Evolutionary conservation across 345 rosid species (phyloP), one percentile per base, ranked within the genome.

Genomic region (Aethionema arabicum): DNA sequence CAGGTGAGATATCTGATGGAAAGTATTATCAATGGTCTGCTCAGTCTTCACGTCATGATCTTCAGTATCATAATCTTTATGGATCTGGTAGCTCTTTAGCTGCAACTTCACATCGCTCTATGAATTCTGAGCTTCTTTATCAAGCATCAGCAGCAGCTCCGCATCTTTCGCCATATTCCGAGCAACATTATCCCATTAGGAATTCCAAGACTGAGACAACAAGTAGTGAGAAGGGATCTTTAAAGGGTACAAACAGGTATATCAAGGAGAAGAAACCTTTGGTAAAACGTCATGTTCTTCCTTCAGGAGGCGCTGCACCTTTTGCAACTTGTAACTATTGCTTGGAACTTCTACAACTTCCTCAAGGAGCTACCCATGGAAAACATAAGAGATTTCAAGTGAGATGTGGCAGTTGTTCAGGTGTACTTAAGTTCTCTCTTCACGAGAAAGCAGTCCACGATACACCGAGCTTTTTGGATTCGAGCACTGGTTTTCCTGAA

Each of bases 281-380:
- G 53, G 76, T 67, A 33, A 86, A 80, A 80, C 77, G 83, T 42
- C 81, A 79, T 71, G 67, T 83, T 59, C 77, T 85, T 45, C 95
- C 96, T 47, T 59, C 78, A 6, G 89, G 79, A 5, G 96, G 96
- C 4, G 98, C 86, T 21, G 95, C 93, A 6, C 98, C 98, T 47
- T 74, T 92, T 52, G 44, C 80, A 55, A 67, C 83, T 65, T 92
- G 96, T 72, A 69, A 76, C 61, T 47, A 7, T 44, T 89, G 98
- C 79, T 70, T 73, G 59, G 76, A 59, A 39, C 77, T 66, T 55
- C 77, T 92, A 60, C 84, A 77, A 66, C 73, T 92, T 27, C 95
- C 98, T 54, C 87, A 79, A 42, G 91, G 82, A 72, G 86, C 83
- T 74, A 80, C 82, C 40, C 66, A 76, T 21, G 77, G 73, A 14